Conservation (phyloP, 2,329 filamentous ascomycete genomes). For the Scortechinia acanthostroma region DNA sequence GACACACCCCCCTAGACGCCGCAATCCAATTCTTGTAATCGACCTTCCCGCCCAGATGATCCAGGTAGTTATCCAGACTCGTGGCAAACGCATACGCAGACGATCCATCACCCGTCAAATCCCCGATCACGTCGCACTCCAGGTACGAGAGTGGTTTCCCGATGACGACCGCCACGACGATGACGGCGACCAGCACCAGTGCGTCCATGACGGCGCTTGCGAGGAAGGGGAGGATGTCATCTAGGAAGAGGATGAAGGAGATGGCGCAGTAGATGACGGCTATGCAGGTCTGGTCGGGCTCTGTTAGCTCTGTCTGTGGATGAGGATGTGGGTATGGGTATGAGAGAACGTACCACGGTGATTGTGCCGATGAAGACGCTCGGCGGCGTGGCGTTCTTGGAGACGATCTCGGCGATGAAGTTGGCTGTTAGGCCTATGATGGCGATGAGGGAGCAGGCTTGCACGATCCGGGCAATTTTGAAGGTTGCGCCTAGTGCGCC, state of each 20-base stretch:
- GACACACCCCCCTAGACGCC: conserved; percentile 31
- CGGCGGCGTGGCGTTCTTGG: conserved; percentile 57
- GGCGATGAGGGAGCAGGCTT: conserved; percentile 65
- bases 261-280: conserved; percentile 74
- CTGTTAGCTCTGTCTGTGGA: conserved; percentile 9
- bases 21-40: conserved; percentile 46
- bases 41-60: conserved; percentile 34
- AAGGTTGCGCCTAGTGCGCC: conserved; percentile 74
- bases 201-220: conserved; percentile 60
- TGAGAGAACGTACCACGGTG: conserved; percentile 67
- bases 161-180: conserved; percentile 70
- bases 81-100: conserved; percentile 44
- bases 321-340: not conserved
- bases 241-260: conserved; percentile 74
- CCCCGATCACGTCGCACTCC: conserved; percentile 46
- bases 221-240: conserved; percentile 69
- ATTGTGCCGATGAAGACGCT: conserved; percentile 72
- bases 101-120: conserved; percentile 33
- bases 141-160: conserved; percentile 76
- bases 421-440: conserved; percentile 77
- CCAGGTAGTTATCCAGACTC: conserved; percentile 39
- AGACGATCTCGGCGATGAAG: conserved; percentile 73
- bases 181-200: conserved; percentile 67
- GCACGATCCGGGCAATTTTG: conserved; percentile 63
- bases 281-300: conserved; percentile 60